These are phyloP conservation scores for Cyberlindnera mississippiensis DNA, from an alignment of 805 yeast genomes.

Conservation along the genomic window DNA sequence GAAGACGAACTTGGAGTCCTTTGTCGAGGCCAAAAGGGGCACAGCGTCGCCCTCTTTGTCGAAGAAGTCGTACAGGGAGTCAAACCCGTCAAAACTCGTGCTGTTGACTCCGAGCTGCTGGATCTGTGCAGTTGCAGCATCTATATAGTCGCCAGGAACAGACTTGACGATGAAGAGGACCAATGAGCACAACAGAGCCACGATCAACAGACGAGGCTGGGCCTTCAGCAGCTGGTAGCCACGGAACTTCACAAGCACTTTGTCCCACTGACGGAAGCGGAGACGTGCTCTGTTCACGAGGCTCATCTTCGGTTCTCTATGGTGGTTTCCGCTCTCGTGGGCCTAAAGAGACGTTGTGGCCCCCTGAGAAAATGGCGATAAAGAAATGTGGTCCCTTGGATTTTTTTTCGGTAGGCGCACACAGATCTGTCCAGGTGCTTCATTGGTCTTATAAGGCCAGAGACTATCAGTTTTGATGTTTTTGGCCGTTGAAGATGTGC, in stretches of 20 bases:
- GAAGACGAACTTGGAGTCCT: conserved; percentile 15
- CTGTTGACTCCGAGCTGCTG: background rate
- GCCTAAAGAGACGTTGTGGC: too few species aligned
- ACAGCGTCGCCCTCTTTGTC: background rate
- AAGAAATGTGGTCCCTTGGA: too few species aligned
- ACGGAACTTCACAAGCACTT: background rate
- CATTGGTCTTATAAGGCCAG: too few species aligned
- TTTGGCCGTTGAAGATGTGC: too few species aligned
- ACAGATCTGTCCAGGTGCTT: too few species aligned
- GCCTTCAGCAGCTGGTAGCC: background rate
- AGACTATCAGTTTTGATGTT: too few species aligned
- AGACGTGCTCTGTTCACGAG: background rate
- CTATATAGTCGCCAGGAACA: background rate
- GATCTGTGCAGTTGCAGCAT: background rate
- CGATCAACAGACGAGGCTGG: background rate
- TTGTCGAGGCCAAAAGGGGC: background rate
- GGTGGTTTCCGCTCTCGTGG: too few species aligned
- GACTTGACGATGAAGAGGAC: background rate
- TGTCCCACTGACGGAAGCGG: background rate
- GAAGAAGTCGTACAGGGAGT: conserved; percentile 6
- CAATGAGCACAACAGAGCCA: background rate
- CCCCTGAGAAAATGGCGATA: too few species aligned
- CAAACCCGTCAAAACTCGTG: conserved; percentile 1
- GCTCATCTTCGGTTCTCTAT: background rate
- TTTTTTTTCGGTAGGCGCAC: too few species aligned